A percentile compares a stretch with the other conserved stretches of the same genome.
These are phyloP conservation scores for Zymoseptoria passerinii DNA, from an alignment of 2,329 filamentous ascomycete genomes.

Conservation along the genomic window DNA sequence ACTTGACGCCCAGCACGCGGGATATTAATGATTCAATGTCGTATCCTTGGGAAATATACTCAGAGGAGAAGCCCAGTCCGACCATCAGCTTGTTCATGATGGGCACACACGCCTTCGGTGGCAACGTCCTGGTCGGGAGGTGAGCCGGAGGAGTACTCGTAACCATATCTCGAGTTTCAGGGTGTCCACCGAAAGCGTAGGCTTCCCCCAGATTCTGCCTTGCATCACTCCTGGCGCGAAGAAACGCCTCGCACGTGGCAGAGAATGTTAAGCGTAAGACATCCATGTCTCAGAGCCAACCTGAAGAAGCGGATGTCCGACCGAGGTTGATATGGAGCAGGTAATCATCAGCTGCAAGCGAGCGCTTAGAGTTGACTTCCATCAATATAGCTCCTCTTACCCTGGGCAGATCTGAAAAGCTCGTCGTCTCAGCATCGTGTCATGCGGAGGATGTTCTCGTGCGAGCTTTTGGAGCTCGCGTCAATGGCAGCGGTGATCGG, in stretches of 20 bases:
- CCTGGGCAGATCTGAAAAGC: not conserved
- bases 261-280: not conserved
- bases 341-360: too few species aligned
- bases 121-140: slow-evolving; percentile 40
- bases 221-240: not conserved
- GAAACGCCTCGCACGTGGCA: not conserved
- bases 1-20: slow-evolving; percentile 35
- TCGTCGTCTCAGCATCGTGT: not conserved
- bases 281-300: not conserved
- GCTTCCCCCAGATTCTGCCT: not conserved
- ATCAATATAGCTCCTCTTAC: too few species aligned
- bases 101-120: slow-evolving; percentile 33
- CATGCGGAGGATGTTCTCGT: not conserved
- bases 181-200: not conserved
- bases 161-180: slow-evolving; percentile 32
- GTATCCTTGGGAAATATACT: slow-evolving; percentile 50
- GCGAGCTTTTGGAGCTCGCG: not conserved
- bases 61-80: slow-evolving; percentile 43
- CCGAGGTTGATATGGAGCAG: not conserved
- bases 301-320: not conserved
- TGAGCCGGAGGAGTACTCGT: slow-evolving; percentile 43
- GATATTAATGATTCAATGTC: slow-evolving; percentile 45
- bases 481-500: not conserved
- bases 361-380: too few species aligned
- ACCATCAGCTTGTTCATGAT: slow-evolving; percentile 47